phyloP scores from a whole-genome alignment of 257 asterid species.

The Knoxia roxburghii region DNA sequence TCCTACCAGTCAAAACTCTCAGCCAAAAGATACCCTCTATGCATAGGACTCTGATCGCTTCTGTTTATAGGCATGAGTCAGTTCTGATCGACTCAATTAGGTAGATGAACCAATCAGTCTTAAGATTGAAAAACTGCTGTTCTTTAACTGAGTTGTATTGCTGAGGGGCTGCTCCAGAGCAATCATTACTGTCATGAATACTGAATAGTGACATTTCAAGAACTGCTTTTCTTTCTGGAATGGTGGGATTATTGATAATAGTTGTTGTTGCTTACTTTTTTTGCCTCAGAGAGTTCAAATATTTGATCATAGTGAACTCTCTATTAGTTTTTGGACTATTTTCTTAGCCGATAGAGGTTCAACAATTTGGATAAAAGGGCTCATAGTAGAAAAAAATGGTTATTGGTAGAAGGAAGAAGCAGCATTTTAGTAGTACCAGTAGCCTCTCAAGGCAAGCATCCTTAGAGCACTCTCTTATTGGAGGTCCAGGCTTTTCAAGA shows the following conservation, averaged over 20 bases:
- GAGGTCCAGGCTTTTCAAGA: slow-evolving; percentile 67
- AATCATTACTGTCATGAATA: background rate
- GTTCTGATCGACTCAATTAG: background rate
- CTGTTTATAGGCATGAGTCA: background rate
- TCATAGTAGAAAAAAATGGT: slow-evolving; percentile 19
- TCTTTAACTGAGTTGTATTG: background rate
- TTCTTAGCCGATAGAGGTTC: background rate
- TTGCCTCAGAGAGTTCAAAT: background rate
- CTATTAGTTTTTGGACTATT: background rate
- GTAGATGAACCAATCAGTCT: background rate
- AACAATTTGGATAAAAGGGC: background rate
- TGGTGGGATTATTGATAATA: background rate
- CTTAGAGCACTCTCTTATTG: slow-evolving; percentile 44
- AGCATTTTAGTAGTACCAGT: slow-evolving; percentile 41
- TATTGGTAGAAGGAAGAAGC: slow-evolving; percentile 29
- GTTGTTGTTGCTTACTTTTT: background rate
- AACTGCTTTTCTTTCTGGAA: background rate
- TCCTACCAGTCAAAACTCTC: slow-evolving; percentile 7
- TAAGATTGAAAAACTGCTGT: background rate
- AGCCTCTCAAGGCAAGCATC: slow-evolving; percentile 38
- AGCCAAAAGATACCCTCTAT: background rate
- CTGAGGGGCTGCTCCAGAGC: background rate
- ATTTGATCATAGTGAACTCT: background rate
- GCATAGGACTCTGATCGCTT: background rate
- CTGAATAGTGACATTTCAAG: too few relatives aligned